These are phyloP conservation scores for Astrothelium subdiscretum DNA, from an alignment of 495 filamentous ascomycete species.

Conservation along the genomic window DNA sequence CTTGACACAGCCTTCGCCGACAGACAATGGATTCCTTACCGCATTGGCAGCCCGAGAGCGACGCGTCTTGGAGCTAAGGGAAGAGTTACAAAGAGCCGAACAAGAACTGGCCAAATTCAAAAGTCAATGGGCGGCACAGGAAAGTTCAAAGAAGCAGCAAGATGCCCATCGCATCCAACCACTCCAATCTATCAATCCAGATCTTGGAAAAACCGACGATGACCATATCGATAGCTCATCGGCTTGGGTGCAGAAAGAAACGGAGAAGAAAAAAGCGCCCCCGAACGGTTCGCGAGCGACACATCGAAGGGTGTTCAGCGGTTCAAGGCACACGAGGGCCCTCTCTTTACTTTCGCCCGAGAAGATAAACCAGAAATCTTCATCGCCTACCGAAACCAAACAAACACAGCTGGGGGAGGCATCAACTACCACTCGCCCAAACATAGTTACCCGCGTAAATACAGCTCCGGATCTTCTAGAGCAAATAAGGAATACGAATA, in stretches of 20 bases:
- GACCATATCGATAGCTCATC: constrained; percentile 27
- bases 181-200: constrained; percentile 42
- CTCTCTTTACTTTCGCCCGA: constrained; percentile 75
- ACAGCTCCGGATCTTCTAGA: neutral
- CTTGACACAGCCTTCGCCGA: constrained; percentile 42
- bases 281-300: constrained; percentile 31
- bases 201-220: constrained; percentile 8
- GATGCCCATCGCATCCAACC: constrained; percentile 47
- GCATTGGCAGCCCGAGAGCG: constrained; percentile 87
- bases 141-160: constrained; percentile 64
- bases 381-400: constrained; percentile 13
- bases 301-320: constrained; percentile 51
- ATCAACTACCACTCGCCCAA: neutral
- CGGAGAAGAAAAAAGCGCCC: constrained; percentile 50
- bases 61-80: constrained; percentile 79
- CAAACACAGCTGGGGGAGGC: neutral
- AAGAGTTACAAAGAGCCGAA: constrained; percentile 77
- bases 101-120: constrained; percentile 64
- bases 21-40: constrained; percentile 67
- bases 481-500: neutral
- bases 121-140: constrained; percentile 67
- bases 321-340: constrained; percentile 64
- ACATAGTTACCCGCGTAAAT: neutral
- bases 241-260: constrained; percentile 37
- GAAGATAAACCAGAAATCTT: constrained; percentile 11